phyloP scores from a whole-genome alignment of 495 filamentous ascomycete species.

The Daldinia loculata region DNA sequence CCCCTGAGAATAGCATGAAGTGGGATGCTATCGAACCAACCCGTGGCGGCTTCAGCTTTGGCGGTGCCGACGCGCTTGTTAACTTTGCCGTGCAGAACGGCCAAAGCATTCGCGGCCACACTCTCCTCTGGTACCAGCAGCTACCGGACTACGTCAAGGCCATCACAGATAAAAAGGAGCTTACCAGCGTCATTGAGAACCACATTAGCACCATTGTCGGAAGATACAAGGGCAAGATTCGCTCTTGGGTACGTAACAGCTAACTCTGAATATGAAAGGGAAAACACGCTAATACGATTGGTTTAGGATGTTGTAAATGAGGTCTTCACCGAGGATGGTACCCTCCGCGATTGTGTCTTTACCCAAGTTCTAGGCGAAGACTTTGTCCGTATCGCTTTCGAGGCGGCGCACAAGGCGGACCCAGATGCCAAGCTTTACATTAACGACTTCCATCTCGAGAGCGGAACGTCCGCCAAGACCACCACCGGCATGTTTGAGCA shows the following conservation, averaged over 20 bases:
- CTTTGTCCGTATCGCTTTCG: constrained; percentile 68
- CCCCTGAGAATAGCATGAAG: constrained; percentile 64
- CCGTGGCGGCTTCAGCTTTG: constrained; percentile 55
- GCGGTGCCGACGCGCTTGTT: constrained; percentile 56
- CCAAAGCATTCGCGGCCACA: constrained; percentile 62
- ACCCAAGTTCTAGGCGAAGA: constrained; percentile 65
- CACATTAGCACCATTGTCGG: constrained; percentile 60
- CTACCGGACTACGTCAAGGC: constrained; percentile 62
- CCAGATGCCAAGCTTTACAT: constrained; percentile 69
- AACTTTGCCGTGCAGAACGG: constrained; percentile 58
- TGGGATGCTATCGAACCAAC: constrained; percentile 63
- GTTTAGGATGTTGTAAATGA: background rate
- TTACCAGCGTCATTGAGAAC: constrained; percentile 53
- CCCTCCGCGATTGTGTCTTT: constrained; percentile 64
- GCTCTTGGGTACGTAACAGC: constrained; percentile 51
- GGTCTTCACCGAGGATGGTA: background rate
- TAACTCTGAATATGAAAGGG: background rate
- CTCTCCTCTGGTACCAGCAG: constrained; percentile 64
- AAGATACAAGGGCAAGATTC: constrained; percentile 57
- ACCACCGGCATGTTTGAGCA: constrained; percentile 67
- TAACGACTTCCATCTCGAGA: constrained; percentile 71
- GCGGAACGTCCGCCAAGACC: constrained; percentile 58
- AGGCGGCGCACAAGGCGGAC: constrained; percentile 65
- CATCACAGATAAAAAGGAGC: constrained; percentile 52
- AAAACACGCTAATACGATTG: background rate